Base-by-base conservation (phyloP, 2,329 filamentous ascomycete genomes). In the Aspergillus latus region DNA sequence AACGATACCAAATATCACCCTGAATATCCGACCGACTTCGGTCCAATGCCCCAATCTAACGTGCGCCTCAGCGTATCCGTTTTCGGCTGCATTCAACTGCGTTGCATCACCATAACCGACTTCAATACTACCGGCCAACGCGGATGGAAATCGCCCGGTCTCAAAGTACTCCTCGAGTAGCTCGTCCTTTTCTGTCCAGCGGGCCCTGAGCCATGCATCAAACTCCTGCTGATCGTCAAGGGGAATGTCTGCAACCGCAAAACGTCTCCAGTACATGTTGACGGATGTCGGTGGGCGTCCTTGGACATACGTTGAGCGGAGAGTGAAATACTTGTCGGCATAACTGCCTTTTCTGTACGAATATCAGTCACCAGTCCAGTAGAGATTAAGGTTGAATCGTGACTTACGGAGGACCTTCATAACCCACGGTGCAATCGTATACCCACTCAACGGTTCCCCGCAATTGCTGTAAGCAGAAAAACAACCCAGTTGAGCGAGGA, bases 261-360 rank as follows among this genome's bases (percentile, higher is more conserved):
- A 97, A 8, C 92, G 86, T 52, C 94, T 86, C 91, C 93, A 99
- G 75, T 96, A 89, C 79, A 97, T 92, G 74, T 97, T 97, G 67
- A 97, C 92, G 1, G 92, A 96, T 71, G 92, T 96, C 1, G 93
- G 94, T 0, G 92, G 88, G 1, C 90, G 85, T 10, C 94, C 92
- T 72, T 94, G 85, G 60, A 97, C 87, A 70, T 94, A 96, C 4
- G 91, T 95, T 48, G 92, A 92, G 2, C 85, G 84, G 3, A 99
- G 80, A 0, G 90, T 92, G 73, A 95, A 97, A 66, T 90, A 88
- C 48, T 95, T 86, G 70, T 97, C 92, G n/a, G 93, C 92, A 64
- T 88, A 97, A 66, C 88, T 83, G 39, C 88, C 89, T 57, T 87
- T 88, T 26, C 88, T 90, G 66, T 49, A 43, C 16, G 8, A 39